These are phyloP conservation scores for Penicillium malachiteum DNA, from an alignment of 495 filamentous ascomycete genomes.

Conservation along the genomic window DNA sequence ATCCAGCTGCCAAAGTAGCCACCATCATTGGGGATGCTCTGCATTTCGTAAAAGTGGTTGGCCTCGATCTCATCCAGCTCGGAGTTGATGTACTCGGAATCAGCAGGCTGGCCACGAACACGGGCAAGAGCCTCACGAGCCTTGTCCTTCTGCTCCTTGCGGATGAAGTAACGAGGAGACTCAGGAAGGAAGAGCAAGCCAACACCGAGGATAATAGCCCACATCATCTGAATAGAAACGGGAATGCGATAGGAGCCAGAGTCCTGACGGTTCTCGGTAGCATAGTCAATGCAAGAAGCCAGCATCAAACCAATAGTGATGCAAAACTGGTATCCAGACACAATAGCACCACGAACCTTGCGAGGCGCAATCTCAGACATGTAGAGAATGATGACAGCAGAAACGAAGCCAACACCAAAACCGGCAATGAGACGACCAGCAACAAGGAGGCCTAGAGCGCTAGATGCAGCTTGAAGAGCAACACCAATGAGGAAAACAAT, in stretches of 20 bases:
- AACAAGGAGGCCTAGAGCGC: conserved; percentile 54
- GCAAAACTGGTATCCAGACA: conserved; percentile 70
- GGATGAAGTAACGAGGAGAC: conserved; percentile 64
- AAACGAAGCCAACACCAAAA: conserved; percentile 72
- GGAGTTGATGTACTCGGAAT: conserved; percentile 62
- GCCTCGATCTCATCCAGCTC: conserved; percentile 75
- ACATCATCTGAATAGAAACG: conserved; percentile 65
- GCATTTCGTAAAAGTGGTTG: conserved; percentile 70
- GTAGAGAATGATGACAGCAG: conserved; percentile 72
- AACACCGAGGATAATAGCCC: conserved; percentile 60
- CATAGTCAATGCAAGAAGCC: conserved; percentile 71
- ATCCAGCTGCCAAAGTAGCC: conserved; percentile 60
- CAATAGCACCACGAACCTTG: conserved; percentile 66
- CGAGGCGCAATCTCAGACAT: conserved; percentile 65
- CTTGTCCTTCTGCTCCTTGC: conserved; percentile 48
- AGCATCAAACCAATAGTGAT: conserved; percentile 72
- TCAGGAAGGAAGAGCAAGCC: conserved; percentile 78
- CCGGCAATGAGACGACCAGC: conserved; percentile 71
- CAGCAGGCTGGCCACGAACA: conserved; percentile 46
- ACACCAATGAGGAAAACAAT: conserved; percentile 63
- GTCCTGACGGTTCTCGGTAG: conserved; percentile 56
- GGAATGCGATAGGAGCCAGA: conserved; percentile 71
- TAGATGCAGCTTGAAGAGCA: conserved; percentile 58
- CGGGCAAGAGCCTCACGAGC: conserved; percentile 40
- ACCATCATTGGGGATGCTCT: conserved; percentile 52